Percentiles rank a stretch among this genome's conserved stretches.
phyloP scores from a whole-genome alignment of 164 flowering plant genomes.

The Chimonanthus praecox region DNA sequence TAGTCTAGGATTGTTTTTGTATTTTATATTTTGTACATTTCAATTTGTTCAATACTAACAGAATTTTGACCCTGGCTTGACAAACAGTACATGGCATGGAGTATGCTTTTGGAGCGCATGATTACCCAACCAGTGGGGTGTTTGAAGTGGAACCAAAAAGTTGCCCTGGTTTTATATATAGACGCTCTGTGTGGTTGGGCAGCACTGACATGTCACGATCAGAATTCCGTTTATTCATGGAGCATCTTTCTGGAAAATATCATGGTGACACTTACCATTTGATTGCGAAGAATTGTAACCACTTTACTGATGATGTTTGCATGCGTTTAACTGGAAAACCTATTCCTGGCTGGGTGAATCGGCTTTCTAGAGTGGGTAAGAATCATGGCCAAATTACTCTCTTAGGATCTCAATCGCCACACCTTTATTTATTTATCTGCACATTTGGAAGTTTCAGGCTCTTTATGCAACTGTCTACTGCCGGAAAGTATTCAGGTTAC shows the following conservation, averaged over 20 bases:
- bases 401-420: not conserved
- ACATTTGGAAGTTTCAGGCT: slow-evolving; percentile 62
- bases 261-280: slow-evolving; percentile 90
- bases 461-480: slow-evolving; percentile 84
- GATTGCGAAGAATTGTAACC: slow-evolving; percentile 96
- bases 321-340: slow-evolving; percentile 70
- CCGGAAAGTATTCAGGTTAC: slow-evolving; percentile 77
- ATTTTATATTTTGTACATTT: not conserved
- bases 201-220: slow-evolving; percentile 61
- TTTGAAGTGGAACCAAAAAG: slow-evolving; percentile 96
- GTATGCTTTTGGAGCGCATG: slow-evolving; percentile 95
- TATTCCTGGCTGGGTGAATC: slow-evolving; percentile 96
- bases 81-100: slow-evolving; percentile 77
- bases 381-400: not conserved
- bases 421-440: not conserved
- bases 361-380: slow-evolving; percentile 84
- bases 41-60: slow-evolving; percentile 4
- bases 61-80: slow-evolving; percentile 4
- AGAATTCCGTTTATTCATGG: slow-evolving; percentile 74
- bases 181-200: slow-evolving; percentile 76
- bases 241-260: slow-evolving; percentile 58
- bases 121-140: slow-evolving; percentile 82
- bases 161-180: slow-evolving; percentile 87
- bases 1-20: not conserved
- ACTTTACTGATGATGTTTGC: slow-evolving; percentile 82